These are phyloP conservation scores for Neofusicoccum cordaticola DNA, from an alignment of 2,329 filamentous ascomycete species.

Conservation along the genomic window DNA sequence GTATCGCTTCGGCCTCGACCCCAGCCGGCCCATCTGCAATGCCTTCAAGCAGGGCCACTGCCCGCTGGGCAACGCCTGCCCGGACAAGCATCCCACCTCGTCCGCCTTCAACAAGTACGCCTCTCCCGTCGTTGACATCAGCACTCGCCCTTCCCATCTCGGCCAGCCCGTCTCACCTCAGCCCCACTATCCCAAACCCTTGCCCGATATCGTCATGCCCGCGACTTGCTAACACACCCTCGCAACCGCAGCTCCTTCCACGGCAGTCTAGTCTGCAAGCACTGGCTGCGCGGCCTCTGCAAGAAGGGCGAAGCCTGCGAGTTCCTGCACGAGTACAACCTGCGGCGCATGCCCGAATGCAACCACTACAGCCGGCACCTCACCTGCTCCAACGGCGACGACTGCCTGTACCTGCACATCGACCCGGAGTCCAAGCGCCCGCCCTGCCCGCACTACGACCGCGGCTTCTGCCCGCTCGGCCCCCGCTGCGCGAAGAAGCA, in stretches of 20 bases:
- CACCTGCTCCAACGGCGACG: conserved; percentile 94
- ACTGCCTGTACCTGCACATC: conserved; percentile 90
- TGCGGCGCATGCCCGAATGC: conserved; percentile 97
- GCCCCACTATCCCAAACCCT: conserved; percentile 21
- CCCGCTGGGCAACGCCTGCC: conserved; percentile 77
- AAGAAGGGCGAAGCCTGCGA: conserved; percentile 97
- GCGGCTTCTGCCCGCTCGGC: conserved; percentile 89
- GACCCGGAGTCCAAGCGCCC: conserved; percentile 69
- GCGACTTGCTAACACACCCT: conserved; percentile 28
- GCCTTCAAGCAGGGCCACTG: conserved; percentile 84
- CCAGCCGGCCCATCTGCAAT: conserved; percentile 70
- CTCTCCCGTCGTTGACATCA: conserved; percentile 23
- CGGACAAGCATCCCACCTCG: conserved; percentile 70
- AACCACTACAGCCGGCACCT: conserved; percentile 89
- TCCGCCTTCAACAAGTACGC: conserved; percentile 64
- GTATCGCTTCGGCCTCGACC: conserved; percentile 79
- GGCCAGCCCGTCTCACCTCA: conserved; percentile 21
- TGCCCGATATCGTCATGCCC: too few relatives aligned
- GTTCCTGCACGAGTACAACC: conserved; percentile 97
- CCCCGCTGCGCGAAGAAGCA: conserved; percentile 86
- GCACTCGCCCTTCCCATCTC: too few relatives aligned
- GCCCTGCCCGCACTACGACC: conserved; percentile 77
- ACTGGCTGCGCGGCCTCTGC: conserved; percentile 94
- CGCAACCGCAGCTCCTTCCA: conserved; percentile 18
- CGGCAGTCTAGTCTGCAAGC: conserved; percentile 83